Conservation (phyloP, 139 green algal genomes). For the Chlamydomonas sp. region DNA sequence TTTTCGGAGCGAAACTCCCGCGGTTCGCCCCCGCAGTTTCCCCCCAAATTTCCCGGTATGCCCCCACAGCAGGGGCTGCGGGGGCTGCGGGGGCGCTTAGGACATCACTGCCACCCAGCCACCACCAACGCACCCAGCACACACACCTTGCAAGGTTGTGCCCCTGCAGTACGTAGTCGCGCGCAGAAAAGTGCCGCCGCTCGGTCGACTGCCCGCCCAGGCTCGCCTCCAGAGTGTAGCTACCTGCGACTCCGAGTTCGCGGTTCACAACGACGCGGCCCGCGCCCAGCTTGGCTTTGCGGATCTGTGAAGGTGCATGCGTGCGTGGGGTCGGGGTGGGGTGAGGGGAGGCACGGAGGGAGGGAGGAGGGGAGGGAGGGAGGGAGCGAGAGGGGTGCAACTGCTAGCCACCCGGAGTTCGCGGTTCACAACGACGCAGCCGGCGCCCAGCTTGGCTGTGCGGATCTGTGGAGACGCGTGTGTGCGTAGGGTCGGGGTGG, state of each 20-base stretch:
- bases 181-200: constrained; percentile 23
- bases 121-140: neutral
- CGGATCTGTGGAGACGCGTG: constrained; percentile 30
- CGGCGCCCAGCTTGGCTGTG: constrained; percentile 26
- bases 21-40: no score
- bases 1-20: no score
- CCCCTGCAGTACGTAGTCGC: constrained; percentile 34
- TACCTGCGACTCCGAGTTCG: constrained; percentile 29
- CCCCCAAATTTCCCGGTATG: no score
- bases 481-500: constrained; percentile 21
- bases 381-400: no score
- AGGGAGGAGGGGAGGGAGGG: no score
- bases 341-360: no score
- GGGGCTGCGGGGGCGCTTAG: no score
- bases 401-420: constrained; percentile 29
- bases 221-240: constrained; percentile 36
- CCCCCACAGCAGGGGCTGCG: no score
- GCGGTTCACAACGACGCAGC: constrained; percentile 24
- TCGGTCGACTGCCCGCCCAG: constrained; percentile 19
- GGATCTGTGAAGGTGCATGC: constrained; percentile 32
- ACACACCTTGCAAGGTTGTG: constrained; percentile 30
- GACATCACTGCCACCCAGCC: neutral
- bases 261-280: constrained; percentile 27
- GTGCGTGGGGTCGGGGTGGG: constrained; percentile 15
- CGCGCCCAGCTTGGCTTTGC: constrained; percentile 25